Conservation (phyloP, 225 moss, liverwort and hornwort genomes). For the Bryoerythrophyllum caledonicum region DNA sequence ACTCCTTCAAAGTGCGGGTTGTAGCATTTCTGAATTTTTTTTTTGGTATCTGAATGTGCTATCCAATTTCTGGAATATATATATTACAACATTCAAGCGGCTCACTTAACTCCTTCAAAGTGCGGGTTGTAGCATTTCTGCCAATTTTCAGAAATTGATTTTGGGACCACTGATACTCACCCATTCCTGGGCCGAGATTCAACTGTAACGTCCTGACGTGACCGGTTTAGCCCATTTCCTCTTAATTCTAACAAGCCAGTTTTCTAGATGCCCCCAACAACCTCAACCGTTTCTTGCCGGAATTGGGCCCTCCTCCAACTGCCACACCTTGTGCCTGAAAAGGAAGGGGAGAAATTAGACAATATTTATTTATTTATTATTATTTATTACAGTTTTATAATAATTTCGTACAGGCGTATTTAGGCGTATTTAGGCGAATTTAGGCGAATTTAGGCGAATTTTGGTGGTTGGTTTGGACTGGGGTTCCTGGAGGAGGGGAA, state of each 20-base stretch:
- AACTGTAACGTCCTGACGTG: conserved; percentile 1
- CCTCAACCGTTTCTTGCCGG: conserved; percentile 27
- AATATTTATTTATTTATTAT: no score
- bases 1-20: no score
- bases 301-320: conserved; percentile 4
- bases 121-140: no score
- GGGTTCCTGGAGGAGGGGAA: conserved; percentile 11
- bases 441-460: neutral
- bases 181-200: conserved; percentile 6
- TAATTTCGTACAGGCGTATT: no score
- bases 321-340: conserved; percentile 1
- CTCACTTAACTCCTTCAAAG: no score
- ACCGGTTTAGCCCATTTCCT: neutral
- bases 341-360: neutral
- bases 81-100: no score
- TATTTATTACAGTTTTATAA: no score
- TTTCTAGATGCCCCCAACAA: conserved; percentile 9
- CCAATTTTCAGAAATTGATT: no score
- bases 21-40: no score
- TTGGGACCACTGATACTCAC: neutral
- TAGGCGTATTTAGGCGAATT: no score
- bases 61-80: no score
- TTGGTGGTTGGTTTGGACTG: neutral
- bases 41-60: no score
- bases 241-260: neutral